Evolutionary conservation across 2,329 filamentous ascomycete genomes (phyloP), one percentile per base, ranked within the genome.

Genomic region (Penicillium rolfsii): DNA sequence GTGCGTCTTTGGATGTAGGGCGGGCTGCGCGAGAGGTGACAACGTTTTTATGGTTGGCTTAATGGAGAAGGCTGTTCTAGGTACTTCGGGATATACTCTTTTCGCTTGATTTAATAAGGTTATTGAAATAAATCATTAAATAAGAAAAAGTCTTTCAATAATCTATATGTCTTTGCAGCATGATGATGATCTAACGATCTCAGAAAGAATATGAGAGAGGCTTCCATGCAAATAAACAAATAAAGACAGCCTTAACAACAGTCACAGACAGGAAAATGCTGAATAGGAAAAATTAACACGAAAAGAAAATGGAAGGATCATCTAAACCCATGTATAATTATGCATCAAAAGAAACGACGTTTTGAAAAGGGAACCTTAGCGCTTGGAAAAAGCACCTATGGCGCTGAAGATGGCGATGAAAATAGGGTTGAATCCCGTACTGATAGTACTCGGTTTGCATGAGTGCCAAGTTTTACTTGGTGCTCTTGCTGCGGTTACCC

Each of bases 21-120:
- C 70, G 87, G 33, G 78, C 77, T 19, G 85, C 85, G 2, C 19
- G 81, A 83, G 16, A 74, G 87, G 48, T 52, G 79, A 85, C 28
- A 77, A 79, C 28, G 82, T 83, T 7, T 83, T 82, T 40, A 77
- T 78, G 53, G 74, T 89, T 8, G 86, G 88, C 74, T 88, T 88
- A 73, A 80, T 85, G 19, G 87, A 89, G 71, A 87, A 89, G 76
- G 84, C 84, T 40, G 89, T 89, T 74, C 85, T 1, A 88, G 87
- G 78, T 88, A 72, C 4, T 9, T 33, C 9, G 30, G 6, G 7
- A 8, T 6, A 8, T 33, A 8, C 30, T 8, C 30, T 6, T 33
- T 33, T 33, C 30, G 19, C 19, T 22, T 22, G 19, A 22, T 22
- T 22, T 12, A 1, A 12, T 11, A 12, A 14, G 16, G 11, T 36